A percentile compares a stretch with the other conserved stretches of the same genome.
Conservation (phyloP, 345 rosid genomes). For the Erysimum cheiranthoides region DNA sequence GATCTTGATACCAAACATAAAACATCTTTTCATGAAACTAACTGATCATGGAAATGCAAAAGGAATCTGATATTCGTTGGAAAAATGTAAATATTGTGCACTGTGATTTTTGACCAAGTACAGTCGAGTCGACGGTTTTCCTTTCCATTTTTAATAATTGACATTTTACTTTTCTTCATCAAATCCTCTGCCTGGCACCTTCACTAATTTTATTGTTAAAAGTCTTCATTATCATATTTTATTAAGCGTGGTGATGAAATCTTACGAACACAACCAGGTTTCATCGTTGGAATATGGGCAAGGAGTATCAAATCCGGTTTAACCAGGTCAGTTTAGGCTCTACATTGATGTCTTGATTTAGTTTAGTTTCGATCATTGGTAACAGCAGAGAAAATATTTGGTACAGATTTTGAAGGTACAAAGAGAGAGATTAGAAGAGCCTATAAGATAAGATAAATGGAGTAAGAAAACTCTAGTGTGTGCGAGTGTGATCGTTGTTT, state of each 20-base stretch:
- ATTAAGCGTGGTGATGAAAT: background rate
- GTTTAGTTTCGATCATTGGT: background rate
- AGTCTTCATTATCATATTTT: no score
- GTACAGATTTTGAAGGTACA: constrained; percentile 26
- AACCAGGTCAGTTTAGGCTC: background rate
- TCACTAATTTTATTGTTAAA: background rate
- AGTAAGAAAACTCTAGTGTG: constrained; percentile 12
- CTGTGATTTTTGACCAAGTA: constrained; percentile 31
- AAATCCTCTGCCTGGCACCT: background rate
- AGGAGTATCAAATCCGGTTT: background rate
- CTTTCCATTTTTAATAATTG: background rate
- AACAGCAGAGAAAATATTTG: constrained; percentile 13
- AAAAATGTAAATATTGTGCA: constrained; percentile 14
- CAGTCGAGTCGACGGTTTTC: constrained; percentile 9
- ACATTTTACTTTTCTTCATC: background rate
- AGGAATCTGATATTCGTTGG: constrained; percentile 9
- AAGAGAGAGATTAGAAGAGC: constrained; percentile 18
- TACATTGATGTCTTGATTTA: background rate
- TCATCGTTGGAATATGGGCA: background rate
- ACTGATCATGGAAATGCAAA: background rate
- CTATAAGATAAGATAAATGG: background rate
- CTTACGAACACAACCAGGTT: background rate
- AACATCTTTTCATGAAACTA: background rate
- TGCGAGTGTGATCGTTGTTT: constrained; percentile 15
- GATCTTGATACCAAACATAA: background rate